Percentiles rank a stretch among this genome's conserved stretches.
Evolutionary conservation across 768 basidiomycete species (phyloP).

Genomic region (Sarcodon sp.): DNA sequence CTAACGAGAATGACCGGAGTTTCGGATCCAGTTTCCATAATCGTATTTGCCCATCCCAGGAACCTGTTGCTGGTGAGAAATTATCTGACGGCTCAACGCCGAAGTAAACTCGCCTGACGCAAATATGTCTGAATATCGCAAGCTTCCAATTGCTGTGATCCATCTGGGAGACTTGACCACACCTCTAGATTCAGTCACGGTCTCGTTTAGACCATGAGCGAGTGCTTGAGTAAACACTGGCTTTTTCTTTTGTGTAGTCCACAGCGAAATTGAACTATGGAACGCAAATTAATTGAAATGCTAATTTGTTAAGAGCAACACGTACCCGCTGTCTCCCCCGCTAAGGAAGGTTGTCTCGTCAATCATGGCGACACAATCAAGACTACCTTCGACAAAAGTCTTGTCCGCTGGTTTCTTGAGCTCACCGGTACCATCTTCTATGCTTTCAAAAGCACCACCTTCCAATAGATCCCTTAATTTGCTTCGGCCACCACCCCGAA

Average conservation of each 20-base stretch:
- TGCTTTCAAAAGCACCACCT: slow-evolving; percentile 54
- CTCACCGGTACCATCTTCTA: slow-evolving; percentile 37
- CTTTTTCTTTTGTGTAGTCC: slow-evolving; percentile 91
- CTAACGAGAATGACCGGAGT: slow-evolving; percentile 60
- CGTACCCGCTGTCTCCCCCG: slow-evolving; percentile 94
- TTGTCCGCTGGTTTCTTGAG: slow-evolving; percentile 19
- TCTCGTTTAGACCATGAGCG: slow-evolving; percentile 77
- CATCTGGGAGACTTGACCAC: slow-evolving; percentile 71
- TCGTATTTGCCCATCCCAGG: slow-evolving; percentile 84
- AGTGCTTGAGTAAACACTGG: slow-evolving; percentile 78
- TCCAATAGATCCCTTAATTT: slow-evolving; percentile 71
- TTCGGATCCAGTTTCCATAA: slow-evolving; percentile 84
- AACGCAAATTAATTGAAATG: not conserved
- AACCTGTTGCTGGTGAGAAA: slow-evolving; percentile 38
- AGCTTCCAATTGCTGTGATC: slow-evolving; percentile 74
- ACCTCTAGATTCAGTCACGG: slow-evolving; percentile 59
- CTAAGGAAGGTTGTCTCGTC: slow-evolving; percentile 89
- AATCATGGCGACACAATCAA: slow-evolving; percentile 90
- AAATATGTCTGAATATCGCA: slow-evolving; percentile 86
- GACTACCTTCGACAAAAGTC: slow-evolving; percentile 76
- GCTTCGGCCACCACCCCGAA: slow-evolving; percentile 88
- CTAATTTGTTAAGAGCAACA: slow-evolving; percentile 9
- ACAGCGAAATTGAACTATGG: slow-evolving; percentile 77
- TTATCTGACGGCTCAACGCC: not conserved
- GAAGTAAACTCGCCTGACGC: slow-evolving; percentile 54